Base-by-base conservation (phyloP, 345 rosid genomes). In the Acer negundo region DNA sequence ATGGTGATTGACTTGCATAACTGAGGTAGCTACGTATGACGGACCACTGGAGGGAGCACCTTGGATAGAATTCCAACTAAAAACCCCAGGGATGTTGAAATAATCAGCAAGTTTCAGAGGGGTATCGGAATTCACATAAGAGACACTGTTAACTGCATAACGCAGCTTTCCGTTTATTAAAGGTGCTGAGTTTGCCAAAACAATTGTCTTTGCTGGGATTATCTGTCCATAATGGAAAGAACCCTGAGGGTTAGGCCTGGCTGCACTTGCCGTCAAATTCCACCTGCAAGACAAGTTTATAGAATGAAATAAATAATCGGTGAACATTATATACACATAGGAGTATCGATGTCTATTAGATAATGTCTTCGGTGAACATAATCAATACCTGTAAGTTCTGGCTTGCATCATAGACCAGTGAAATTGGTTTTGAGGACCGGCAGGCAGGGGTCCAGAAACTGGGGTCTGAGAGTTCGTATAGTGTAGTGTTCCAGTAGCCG, bases 191-290 rank as follows among this genome's bases (percentile, higher is more conserved):
- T 86, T 95, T n/a, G 89, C 85, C 83, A 93, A 79, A 0, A 87
- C 78, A 28, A 91, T 83, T 13, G 91, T 85, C 84, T 79, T 87
- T 2, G 94, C 85, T 19, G 89, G 46, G 12, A 35, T 70, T 72
- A 95, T 90, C 75, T 61, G 83, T 75, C 98, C 98, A 6, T 95
- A 95, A 69, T 95, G 98, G 83, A 31, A 95, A 0, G 98, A 95
- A 11, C 98, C 98, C 80, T 95, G 97, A 73, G 98, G 98, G 77
- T 95, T 95, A n/a, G 97, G 97, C 78, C 98, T 91, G 23, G 98
- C 97, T 70, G 97, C 97, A 82, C 85, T 95, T 62, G 97, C 91
- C 6, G 97, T 95, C 82, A 95, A 86, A 81, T 95, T 95, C 97
- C 97, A 89, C 87, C 94, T 90, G 65, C 77, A 75, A 67, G 58